These are phyloP conservation scores for Candida neerlandica DNA, from an alignment of 1,139 yeast genomes.

Conservation along the genomic window DNA sequence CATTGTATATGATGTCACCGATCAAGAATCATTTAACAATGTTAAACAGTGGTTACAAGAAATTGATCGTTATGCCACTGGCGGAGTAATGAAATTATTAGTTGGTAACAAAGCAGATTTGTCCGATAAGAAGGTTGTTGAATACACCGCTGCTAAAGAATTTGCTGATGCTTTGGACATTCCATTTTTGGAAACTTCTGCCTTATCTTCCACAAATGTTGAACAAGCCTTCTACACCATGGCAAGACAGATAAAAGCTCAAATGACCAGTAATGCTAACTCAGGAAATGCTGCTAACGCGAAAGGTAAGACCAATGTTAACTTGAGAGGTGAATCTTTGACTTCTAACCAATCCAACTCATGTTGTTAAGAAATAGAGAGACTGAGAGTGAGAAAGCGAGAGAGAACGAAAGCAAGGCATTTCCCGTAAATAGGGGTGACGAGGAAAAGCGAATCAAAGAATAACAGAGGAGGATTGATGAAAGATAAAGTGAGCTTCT, in stretches of 20 bases:
- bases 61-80: conserved; percentile 97
- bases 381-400: neutral
- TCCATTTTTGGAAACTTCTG: conserved; percentile 96
- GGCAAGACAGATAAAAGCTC: conserved; percentile 98
- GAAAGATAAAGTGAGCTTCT: conserved; percentile 1
- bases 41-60: conserved; percentile 99
- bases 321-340: conserved; percentile 87
- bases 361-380: conserved; percentile 66
- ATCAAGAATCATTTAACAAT: conserved; percentile 95
- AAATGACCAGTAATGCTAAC: conserved; percentile 73
- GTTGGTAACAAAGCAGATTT: conserved; percentile 98
- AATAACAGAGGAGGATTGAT: neutral
- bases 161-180: conserved; percentile 96
- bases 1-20: conserved; percentile 97
- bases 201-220: conserved; percentile 92
- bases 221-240: conserved; percentile 98
- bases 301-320: conserved; percentile 71
- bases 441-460: neutral
- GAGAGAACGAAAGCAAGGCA: neutral
- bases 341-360: conserved; percentile 65
- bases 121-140: conserved; percentile 92
- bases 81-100: conserved; percentile 92
- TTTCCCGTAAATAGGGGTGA: too few species aligned
- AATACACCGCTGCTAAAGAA: conserved; percentile 95
- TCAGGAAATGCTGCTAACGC: conserved; percentile 37